These are phyloP conservation scores for Candida cerambycidarum DNA, from an alignment of 805 yeast genomes.

Conservation along the genomic window DNA sequence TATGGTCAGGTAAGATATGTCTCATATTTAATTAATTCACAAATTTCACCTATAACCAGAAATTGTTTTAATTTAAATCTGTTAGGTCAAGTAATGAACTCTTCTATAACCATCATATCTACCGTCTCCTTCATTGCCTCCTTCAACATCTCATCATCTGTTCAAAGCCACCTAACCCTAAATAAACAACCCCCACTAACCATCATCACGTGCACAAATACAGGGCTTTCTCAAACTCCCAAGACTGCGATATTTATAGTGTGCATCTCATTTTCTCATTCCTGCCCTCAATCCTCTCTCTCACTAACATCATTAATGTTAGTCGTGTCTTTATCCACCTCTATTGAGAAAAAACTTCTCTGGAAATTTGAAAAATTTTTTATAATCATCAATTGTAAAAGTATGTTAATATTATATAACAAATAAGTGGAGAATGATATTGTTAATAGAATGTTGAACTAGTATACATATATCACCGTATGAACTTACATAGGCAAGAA, in stretches of 20 bases:
- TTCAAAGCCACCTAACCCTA: neutral
- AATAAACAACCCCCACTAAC: neutral
- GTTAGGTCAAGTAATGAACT: too few species aligned
- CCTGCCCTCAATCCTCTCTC: neutral
- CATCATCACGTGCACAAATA: neutral
- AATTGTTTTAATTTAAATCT: too few species aligned
- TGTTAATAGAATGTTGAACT: neutral
- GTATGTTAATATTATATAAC: constrained; percentile 5
- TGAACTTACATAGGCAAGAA: too few species aligned
- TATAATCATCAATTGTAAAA: constrained; percentile 4
- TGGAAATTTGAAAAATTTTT: constrained; percentile 6
- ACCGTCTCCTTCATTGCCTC: too few species aligned
- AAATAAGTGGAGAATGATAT: neutral
- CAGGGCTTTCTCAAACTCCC: neutral
- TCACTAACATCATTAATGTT: constrained; percentile 1
- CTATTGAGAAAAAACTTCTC: constrained; percentile 2
- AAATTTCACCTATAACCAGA: too few species aligned
- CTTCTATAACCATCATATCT: too few species aligned
- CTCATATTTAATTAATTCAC: too few species aligned
- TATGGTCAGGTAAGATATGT: too few species aligned
- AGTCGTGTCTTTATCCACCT: constrained; percentile 1
- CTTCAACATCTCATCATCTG: too few species aligned
- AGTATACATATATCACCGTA: too few species aligned
- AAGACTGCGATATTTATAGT: neutral
- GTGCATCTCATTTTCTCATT: neutral